These are phyloP conservation scores for Tetratostichococcus sp. DNA, from an alignment of 139 green algal genomes.

Conservation along the genomic window DNA sequence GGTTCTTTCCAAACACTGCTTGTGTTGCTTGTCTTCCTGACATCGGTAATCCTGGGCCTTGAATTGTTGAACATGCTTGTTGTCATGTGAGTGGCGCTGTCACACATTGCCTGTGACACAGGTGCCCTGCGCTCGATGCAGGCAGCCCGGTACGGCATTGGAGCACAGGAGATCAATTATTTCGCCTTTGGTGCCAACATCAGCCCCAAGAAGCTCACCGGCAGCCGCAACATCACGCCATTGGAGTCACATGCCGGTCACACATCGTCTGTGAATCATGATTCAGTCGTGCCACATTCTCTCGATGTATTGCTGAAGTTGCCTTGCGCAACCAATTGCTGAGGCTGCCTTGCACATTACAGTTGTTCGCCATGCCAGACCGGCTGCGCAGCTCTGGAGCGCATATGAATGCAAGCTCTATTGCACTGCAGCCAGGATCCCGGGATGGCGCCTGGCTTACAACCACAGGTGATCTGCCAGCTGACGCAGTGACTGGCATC, in stretches of 20 bases:
- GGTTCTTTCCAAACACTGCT: too few relatives aligned
- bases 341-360: too few relatives aligned
- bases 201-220: slow-evolving; percentile 34
- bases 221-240: slow-evolving; percentile 25
- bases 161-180: slow-evolving; percentile 35
- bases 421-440: slow-evolving; percentile 9
- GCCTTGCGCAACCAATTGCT: too few relatives aligned
- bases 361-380: too few relatives aligned
- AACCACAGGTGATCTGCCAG: slow-evolving; percentile 25
- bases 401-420: too few relatives aligned
- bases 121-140: too few relatives aligned
- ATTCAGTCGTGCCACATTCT: too few relatives aligned
- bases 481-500: not conserved
- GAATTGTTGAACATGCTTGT: not conserved
- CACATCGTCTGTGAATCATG: too few relatives aligned
- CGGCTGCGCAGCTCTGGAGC: too few relatives aligned
- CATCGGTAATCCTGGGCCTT: not conserved
- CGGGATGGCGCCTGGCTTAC: slow-evolving; percentile 37
- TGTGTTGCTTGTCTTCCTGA: not conserved
- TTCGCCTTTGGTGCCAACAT: slow-evolving; percentile 67
- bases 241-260: slow-evolving; percentile 31
- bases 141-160: slow-evolving; percentile 1
- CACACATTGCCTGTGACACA: too few relatives aligned
- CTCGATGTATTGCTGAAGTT: too few relatives aligned
- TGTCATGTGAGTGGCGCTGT: too few relatives aligned